A percentile compares a stretch with the other conserved stretches of the same genome.
Conservation (phyloP, 2,329 filamentous ascomycete species). For the Sphaerostilbella broomeana region DNA sequence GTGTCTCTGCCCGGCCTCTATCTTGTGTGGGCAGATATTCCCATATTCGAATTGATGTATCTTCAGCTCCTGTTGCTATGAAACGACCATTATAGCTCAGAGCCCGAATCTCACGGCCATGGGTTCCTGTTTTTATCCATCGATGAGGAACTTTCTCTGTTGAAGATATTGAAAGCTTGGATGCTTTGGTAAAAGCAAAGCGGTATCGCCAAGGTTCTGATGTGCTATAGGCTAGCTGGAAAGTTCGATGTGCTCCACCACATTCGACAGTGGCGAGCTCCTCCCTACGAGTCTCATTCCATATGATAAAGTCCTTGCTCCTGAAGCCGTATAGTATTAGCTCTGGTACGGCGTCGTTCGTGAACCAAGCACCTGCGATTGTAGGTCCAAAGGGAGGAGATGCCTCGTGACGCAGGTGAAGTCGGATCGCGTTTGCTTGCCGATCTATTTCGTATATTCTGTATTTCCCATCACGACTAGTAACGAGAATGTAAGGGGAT, state of each 20-base stretch:
- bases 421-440: conserved; percentile 15
- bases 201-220: conserved; percentile 30
- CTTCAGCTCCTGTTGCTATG: conserved; percentile 67
- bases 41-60: conserved; percentile 67
- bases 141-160: conserved; percentile 32
- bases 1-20: conserved; percentile 20
- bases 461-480: conserved; percentile 70
- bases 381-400: conserved; percentile 66
- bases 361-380: conserved; percentile 66
- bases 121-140: conserved; percentile 61
- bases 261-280: conserved; percentile 71
- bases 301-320: conserved; percentile 71
- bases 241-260: conserved; percentile 76
- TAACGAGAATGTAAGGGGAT: conserved; percentile 55
- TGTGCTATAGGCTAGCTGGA: conserved; percentile 41
- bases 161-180: conserved; percentile 42
- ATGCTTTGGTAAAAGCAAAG: conserved; percentile 71
- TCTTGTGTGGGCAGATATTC: conserved; percentile 27
- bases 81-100: conserved; percentile 36
- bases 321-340: conserved; percentile 76
- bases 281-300: conserved; percentile 65
- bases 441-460: conserved; percentile 50
- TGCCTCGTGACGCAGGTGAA: conserved; percentile 59
- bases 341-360: conserved; percentile 34
- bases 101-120: conserved; percentile 76